Percentiles rank a stretch among this genome's conserved stretches.
phyloP scores from a whole-genome alignment of 805 yeast species.

The Yueomyces sp. region DNA sequence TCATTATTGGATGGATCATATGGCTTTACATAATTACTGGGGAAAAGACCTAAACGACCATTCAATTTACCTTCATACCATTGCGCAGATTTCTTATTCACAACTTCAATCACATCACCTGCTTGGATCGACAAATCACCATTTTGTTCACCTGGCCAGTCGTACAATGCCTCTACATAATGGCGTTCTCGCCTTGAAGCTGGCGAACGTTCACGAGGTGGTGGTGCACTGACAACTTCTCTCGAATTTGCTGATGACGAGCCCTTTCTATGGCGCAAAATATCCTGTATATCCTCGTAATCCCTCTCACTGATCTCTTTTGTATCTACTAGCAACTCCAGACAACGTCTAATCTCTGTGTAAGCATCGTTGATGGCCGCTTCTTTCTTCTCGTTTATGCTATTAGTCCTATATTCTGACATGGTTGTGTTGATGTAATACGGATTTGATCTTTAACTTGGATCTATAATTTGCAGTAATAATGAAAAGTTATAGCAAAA shows the following conservation, averaged over 20 bases:
- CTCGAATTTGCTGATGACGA: neutral
- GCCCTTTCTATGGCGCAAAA: constrained; percentile 15
- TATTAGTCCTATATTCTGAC: too few species aligned
- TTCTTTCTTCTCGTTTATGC: neutral
- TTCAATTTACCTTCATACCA: constrained; percentile 81
- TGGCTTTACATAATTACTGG: constrained; percentile 64
- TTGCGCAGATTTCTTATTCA: constrained; percentile 64
- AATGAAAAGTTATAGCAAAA: too few species aligned
- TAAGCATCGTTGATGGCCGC: neutral
- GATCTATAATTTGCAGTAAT: too few species aligned
- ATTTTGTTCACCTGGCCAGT: constrained; percentile 56
- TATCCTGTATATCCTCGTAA: constrained; percentile 34
- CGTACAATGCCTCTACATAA: constrained; percentile 58
- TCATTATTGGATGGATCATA: constrained; percentile 2
- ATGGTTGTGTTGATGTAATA: too few species aligned
- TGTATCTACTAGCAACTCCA: constrained; percentile 67
- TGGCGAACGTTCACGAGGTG: neutral
- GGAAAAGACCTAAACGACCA: constrained; percentile 68
- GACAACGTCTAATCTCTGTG: constrained; percentile 6
- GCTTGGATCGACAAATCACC: constrained; percentile 54
- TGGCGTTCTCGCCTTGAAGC: constrained; percentile 9
- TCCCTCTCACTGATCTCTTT: constrained; percentile 51
- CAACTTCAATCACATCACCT: constrained; percentile 59
- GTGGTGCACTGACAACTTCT: constrained; percentile 5
- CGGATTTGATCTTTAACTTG: too few species aligned